Conservation (phyloP, 495 filamentous ascomycete genomes). For the Xylaria scruposa region DNA sequence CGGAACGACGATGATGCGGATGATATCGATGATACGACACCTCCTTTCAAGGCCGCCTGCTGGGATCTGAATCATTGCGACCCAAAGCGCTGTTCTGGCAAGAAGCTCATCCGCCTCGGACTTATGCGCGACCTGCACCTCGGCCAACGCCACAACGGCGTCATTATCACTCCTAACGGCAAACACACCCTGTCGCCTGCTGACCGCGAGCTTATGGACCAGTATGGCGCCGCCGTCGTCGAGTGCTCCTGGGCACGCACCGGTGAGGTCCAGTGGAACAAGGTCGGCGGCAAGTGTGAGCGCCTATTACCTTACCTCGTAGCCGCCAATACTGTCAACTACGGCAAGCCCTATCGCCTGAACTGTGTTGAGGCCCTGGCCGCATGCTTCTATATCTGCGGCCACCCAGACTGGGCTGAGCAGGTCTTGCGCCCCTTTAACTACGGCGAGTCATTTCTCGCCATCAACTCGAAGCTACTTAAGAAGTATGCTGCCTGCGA, state of each 20-base stretch:
- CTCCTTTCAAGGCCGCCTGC: constrained; percentile 88
- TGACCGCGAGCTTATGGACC: constrained; percentile 79
- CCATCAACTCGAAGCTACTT: constrained; percentile 83
- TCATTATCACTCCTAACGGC: constrained; percentile 93
- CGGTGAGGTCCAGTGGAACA: constrained; percentile 85
- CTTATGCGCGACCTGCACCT: constrained; percentile 92
- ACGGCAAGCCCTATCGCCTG: constrained; percentile 89
- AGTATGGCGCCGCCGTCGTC: constrained; percentile 92
- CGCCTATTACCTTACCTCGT: constrained; percentile 92
- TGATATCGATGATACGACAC: constrained; percentile 51
- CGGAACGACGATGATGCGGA: constrained; percentile 49
- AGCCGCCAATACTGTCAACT: constrained; percentile 96
- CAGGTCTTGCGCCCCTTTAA: constrained; percentile 82
- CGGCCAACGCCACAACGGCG: constrained; percentile 86
- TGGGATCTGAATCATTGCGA: constrained; percentile 99
- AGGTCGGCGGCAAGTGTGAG: constrained; percentile 95
- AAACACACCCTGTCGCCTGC: constrained; percentile 82
- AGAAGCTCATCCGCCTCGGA: constrained; percentile 87
- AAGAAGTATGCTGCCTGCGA: constrained; percentile 84
- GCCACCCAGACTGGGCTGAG: constrained; percentile 87
- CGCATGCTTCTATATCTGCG: constrained; percentile 90
- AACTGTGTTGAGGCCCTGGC: constrained; percentile 97
- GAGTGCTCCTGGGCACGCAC: constrained; percentile 97
- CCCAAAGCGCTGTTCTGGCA: constrained; percentile 94
- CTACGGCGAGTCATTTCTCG: constrained; percentile 85